Conservation (phyloP, 163 green algal species). For the Chlamydomonas reinhardtii region DNA sequence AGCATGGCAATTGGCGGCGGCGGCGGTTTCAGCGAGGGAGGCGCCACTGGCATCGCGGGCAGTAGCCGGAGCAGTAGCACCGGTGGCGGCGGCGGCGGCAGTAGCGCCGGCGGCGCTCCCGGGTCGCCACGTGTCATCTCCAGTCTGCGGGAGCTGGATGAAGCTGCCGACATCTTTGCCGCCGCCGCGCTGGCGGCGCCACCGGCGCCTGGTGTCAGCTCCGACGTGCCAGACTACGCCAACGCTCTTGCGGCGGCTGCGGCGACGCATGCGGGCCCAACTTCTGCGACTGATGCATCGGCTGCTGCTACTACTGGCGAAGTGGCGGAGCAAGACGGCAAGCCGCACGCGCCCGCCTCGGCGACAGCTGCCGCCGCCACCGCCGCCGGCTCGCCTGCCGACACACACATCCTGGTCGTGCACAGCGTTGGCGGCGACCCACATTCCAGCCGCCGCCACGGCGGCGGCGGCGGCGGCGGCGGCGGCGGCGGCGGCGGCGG, state of each 20-base stretch:
- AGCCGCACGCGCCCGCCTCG: no score
- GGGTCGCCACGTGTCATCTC: neutral
- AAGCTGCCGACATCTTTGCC: conserved; percentile 17
- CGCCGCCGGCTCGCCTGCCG: no score
- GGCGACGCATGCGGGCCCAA: neutral
- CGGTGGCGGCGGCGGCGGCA: neutral
- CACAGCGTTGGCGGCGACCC: no score
- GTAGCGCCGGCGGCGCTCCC: neutral
- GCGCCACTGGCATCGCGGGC: neutral
- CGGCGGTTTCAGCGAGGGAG: neutral
- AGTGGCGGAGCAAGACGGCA: no score
- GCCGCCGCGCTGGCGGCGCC: conserved; percentile 3
- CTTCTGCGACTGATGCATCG: neutral
- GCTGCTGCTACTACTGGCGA: no score
- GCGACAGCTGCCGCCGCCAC: no score
- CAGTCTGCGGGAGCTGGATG: conserved; percentile 9
- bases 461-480: no score
- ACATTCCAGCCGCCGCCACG: no score
- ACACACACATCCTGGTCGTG: no score
- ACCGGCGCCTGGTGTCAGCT: conserved; percentile 25
- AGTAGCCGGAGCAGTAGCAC: neutral
- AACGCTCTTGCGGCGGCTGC: neutral
- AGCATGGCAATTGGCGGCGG: no score
- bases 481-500: neutral
- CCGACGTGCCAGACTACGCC: conserved; percentile 33